Conservation (phyloP, 192 early-diverging fungal species). For the Coemansia asiatica region DNA sequence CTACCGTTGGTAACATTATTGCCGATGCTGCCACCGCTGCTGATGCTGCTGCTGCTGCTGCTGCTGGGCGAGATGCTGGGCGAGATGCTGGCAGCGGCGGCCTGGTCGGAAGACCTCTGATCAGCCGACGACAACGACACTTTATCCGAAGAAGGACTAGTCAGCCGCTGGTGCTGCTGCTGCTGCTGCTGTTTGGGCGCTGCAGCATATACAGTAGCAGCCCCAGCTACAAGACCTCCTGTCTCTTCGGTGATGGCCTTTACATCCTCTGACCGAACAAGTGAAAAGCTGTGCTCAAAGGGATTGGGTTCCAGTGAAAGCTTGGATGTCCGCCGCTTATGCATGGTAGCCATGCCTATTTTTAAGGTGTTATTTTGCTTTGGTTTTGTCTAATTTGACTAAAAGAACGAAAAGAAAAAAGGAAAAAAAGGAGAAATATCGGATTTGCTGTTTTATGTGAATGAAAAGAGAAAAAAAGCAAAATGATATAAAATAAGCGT, state of each 20-base stretch:
- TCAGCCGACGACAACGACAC: constrained; percentile 25
- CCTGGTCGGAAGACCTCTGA: neutral
- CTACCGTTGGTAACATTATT: neutral
- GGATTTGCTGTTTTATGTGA: no score
- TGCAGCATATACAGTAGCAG: neutral
- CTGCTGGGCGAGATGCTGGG: neutral
- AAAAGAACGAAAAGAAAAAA: no score
- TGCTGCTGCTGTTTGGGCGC: neutral
- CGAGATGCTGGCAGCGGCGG: neutral
- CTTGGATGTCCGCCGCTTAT: constrained; percentile 54
- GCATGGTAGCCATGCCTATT: constrained; percentile 26
- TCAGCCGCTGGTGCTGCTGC: no score
- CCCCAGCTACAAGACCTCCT: neutral
- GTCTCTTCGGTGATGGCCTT: constrained; percentile 1
- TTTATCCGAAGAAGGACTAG: constrained; percentile 13
- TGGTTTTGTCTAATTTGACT: no score
- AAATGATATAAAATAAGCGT: no score
- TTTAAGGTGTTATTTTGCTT: neutral
- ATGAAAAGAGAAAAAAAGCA: no score
- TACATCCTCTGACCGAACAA: constrained; percentile 23
- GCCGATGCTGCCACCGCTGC: neutral
- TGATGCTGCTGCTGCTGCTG: neutral
- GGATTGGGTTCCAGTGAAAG: constrained; percentile 85
- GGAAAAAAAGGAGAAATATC: constrained; percentile 4
- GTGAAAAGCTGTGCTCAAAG: constrained; percentile 80